Percentiles rank a stretch among this genome's conserved stretches.
Conservation (phyloP, 208 protist species). For the Leishmania aethiopica region DNA sequence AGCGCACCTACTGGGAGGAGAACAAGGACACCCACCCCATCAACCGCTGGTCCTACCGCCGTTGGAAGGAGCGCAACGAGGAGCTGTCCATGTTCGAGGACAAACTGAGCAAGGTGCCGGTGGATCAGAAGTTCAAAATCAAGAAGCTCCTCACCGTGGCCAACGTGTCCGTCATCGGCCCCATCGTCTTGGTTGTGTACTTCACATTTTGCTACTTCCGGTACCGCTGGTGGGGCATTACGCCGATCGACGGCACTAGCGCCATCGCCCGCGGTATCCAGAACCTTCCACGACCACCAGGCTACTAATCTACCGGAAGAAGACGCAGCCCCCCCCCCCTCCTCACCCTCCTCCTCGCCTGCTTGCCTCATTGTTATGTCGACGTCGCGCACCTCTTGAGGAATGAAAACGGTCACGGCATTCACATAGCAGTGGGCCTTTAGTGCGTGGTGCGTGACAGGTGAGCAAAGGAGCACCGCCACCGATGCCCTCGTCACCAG, state of each 20-base stretch:
- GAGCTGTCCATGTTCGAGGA: slow-evolving; percentile 83
- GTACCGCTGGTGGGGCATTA: slow-evolving; percentile 74
- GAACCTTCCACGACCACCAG: slow-evolving; percentile 75
- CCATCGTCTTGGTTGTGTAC: slow-evolving; percentile 66
- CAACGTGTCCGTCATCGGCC: slow-evolving; percentile 73
- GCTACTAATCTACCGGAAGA: slow-evolving; percentile 44
- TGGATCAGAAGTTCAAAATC: slow-evolving; percentile 88
- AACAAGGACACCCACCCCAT: slow-evolving; percentile 84
- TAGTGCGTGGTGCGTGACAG: not conserved
- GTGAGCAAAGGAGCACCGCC: not conserved
- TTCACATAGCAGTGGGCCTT: not conserved
- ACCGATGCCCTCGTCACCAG: not conserved
- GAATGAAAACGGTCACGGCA: not conserved
- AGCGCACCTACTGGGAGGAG: slow-evolving; percentile 79
- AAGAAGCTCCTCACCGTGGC: slow-evolving; percentile 84
- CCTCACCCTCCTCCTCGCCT: too few relatives aligned
- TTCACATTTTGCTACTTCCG: slow-evolving; percentile 74
- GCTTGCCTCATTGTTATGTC: not conserved
- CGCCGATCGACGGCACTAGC: slow-evolving; percentile 65
- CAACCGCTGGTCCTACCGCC: slow-evolving; percentile 79
- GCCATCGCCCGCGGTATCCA: slow-evolving; percentile 74
- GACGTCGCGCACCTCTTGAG: not conserved
- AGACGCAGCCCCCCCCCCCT: not conserved
- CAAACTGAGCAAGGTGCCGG: slow-evolving; percentile 73
- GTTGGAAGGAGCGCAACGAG: slow-evolving; percentile 76